Evolutionary conservation across 768 basidiomycete genomes (phyloP).

Genomic region (Xerocomus spinulosus): DNA sequence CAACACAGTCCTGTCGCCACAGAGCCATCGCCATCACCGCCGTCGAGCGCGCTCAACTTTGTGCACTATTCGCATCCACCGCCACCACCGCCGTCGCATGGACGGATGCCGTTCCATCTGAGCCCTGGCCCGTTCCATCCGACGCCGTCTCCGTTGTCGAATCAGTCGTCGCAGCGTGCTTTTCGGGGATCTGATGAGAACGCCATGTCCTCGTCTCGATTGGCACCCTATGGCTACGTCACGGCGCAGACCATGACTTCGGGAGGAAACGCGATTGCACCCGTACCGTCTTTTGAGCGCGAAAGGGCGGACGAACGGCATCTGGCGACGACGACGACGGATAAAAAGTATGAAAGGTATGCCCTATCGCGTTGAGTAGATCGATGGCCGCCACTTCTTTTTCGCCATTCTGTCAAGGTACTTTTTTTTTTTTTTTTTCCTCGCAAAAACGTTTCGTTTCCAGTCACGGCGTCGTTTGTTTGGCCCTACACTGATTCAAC

Average conservation of each 20-base stretch:
- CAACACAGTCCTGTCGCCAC: constrained; percentile 40
- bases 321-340: constrained; percentile 41
- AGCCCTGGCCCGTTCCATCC: constrained; percentile 30
- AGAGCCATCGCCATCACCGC: constrained; percentile 65
- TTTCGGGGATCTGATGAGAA: constrained; percentile 36
- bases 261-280: constrained; percentile 23
- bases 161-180: constrained; percentile 29
- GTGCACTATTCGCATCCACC: constrained; percentile 49
- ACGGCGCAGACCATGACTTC: constrained; percentile 38
- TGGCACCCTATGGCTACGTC: constrained; percentile 31
- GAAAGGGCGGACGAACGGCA: constrained; percentile 51
- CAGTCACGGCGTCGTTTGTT: constrained; percentile 1
- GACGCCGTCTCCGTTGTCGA: constrained; percentile 41
- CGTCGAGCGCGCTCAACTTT: constrained; percentile 50
- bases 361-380: constrained; percentile 21
- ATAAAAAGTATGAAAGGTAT: constrained; percentile 31
- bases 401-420: no score
- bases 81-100: constrained; percentile 33
- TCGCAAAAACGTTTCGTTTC: not conserved
- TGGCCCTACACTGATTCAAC: constrained; percentile 1
- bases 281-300: constrained; percentile 48
- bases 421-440: not conserved
- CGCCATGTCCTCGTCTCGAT: constrained; percentile 36
- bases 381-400: not conserved
- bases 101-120: constrained; percentile 26